Percentiles rank a stretch among this genome's conserved stretches.
phyloP scores from a whole-genome alignment of 331 rosid species.

The Pyracantha coccinea region DNA sequence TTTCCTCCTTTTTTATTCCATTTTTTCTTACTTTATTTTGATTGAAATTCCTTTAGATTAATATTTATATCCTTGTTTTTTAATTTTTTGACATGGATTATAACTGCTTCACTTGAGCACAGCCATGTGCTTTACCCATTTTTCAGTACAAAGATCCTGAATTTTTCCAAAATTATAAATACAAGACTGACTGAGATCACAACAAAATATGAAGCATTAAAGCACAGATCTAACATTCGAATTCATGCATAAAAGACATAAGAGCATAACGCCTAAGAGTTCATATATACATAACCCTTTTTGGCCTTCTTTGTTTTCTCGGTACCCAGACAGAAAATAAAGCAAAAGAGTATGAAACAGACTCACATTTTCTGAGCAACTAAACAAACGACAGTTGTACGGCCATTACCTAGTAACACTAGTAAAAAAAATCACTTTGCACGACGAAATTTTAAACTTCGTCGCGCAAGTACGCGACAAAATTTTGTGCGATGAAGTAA shows the following conservation, averaged over 20 bases:
- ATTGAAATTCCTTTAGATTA: too few species aligned
- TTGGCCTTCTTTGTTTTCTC: background rate
- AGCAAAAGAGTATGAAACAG: background rate
- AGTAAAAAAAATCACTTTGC: too few species aligned
- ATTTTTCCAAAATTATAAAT: too few species aligned
- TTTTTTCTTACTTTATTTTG: too few species aligned
- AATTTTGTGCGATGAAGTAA: too few species aligned
- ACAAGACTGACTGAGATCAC: background rate
- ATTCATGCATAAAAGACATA: slow-evolving; percentile 23
- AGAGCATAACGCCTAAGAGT: background rate
- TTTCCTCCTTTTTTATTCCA: too few species aligned
- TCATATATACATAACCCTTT: background rate
- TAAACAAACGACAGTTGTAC: background rate
- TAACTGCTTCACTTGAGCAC: slow-evolving; percentile 57
- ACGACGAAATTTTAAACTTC: too few species aligned
- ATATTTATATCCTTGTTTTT: too few species aligned
- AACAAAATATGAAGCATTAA: background rate
- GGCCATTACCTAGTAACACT: background rate
- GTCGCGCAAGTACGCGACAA: too few species aligned
- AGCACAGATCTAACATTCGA: background rate
- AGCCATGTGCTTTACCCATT: slow-evolving; percentile 68
- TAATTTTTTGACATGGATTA: too few species aligned
- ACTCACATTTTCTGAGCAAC: background rate
- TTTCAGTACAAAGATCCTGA: background rate
- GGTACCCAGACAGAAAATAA: background rate